Base-by-base conservation (phyloP, 805 yeast species). In the Alloascoidea hylecoeti region DNA sequence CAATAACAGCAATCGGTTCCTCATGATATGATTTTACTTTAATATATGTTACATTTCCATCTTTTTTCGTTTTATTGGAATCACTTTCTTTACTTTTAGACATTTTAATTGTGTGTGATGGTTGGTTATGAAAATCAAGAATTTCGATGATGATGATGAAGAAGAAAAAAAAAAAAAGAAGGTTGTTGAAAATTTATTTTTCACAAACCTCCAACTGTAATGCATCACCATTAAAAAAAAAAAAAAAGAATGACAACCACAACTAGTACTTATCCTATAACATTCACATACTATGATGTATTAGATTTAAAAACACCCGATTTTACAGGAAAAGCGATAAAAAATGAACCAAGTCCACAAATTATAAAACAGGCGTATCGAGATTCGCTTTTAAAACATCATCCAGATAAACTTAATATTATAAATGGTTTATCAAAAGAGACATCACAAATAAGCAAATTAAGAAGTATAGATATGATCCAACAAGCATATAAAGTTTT, bases 371-470 rank as follows among this genome's bases (percentile, higher is more conserved):
- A 52, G 5, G 88, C 94, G 0, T 89, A 88, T 52, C 70, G 66
- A 40, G 58, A 53, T 23, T 68, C 68, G 13, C 63, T 89, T 4
- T 60, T 89, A 1, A 49, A 53, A 3, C 54, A 70, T 2, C 97
- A 89, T 54, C 97, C 97, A 1, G 97, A 89, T 52, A 88, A 86
- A 47, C 37, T 34, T n/a, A 27, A 33, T 12, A 38, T 33, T 9
- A 19, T 13, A 34, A 38, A 19, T 15, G 36, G 15, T 33, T 16
- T 34, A 17, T 16, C 14, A 12, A 18, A 9, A 9, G n/a, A 9
- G 30, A 23, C 30, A 9, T 30, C 36, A 6, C 38, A n/a, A 27
- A 37, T 14, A 13, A 35, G 16, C 28, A 19, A 38, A 15, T n/a
- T n/a, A 5, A 27, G 34, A 27, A 43, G 59, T 3, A 56, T 75